These are phyloP conservation scores for Arabidopsis suecica DNA, from an alignment of 345 rosid species.

Conservation along the genomic window DNA sequence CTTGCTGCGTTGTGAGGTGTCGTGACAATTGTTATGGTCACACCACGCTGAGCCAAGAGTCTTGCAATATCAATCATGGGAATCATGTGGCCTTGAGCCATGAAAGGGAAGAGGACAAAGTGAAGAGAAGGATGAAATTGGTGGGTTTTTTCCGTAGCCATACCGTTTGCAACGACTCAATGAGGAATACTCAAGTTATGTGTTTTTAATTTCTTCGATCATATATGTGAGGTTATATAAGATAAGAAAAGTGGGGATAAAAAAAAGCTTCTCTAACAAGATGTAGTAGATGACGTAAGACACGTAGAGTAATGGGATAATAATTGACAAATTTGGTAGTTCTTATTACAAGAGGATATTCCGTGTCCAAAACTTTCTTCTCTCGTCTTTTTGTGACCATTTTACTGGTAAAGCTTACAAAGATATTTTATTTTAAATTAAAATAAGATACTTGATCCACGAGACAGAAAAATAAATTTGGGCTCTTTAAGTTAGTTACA, in stretches of 20 bases:
- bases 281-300: not conserved
- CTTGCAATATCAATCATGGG: conserved; percentile 54
- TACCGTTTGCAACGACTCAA: not conserved
- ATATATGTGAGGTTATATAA: conserved; percentile 12
- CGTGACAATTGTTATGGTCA: conserved; percentile 46
- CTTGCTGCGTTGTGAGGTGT: conserved; percentile 50
- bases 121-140: conserved; percentile 23
- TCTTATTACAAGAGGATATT: not conserved
- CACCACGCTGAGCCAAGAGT: conserved; percentile 49
- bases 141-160: not conserved
- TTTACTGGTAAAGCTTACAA: not conserved
- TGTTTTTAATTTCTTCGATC: not conserved
- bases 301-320: not conserved
- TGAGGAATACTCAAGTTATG: not conserved
- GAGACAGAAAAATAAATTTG: conserved; percentile 14
- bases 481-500: not conserved
- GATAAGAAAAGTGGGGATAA: not conserved
- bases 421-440: not conserved
- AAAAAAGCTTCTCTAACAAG: not conserved
- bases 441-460: not conserved
- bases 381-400: not conserved
- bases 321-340: not conserved
- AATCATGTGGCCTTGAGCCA: conserved; percentile 50
- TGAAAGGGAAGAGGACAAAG: conserved; percentile 38
- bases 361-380: conserved; percentile 3